These are phyloP conservation scores for Bisporella sp. DNA, from an alignment of 2,329 filamentous ascomycete species.

Conservation along the genomic window DNA sequence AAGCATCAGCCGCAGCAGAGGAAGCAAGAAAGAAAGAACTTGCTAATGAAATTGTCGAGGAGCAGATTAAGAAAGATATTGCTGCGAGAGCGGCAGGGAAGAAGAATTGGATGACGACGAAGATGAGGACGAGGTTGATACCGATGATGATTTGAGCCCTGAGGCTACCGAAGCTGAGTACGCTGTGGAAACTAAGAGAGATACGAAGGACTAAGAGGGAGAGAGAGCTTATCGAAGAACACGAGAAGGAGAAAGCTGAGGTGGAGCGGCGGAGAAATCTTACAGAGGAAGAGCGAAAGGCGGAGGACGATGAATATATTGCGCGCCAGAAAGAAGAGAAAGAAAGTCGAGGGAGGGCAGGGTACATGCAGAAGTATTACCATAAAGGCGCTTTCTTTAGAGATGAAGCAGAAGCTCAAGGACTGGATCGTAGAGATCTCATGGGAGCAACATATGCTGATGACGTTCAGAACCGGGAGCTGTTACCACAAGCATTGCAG, in stretches of 20 bases:
- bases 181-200: slow-evolving; percentile 91
- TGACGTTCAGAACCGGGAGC: slow-evolving; percentile 73
- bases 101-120: slow-evolving; percentile 75
- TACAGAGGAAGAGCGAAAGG: slow-evolving; percentile 75
- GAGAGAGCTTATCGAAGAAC: slow-evolving; percentile 73
- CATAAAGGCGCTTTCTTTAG: slow-evolving; percentile 96
- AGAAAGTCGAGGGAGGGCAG: slow-evolving; percentile 70
- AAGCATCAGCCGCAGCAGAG: slow-evolving; percentile 43
- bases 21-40: slow-evolving; percentile 61
- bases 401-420: slow-evolving; percentile 68
- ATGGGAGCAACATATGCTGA: slow-evolving; percentile 81
- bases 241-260: slow-evolving; percentile 81
- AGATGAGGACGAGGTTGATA: slow-evolving; percentile 72
- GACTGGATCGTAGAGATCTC: slow-evolving; percentile 72
- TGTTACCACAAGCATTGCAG: slow-evolving; percentile 86
- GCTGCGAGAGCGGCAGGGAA: slow-evolving; percentile 68
- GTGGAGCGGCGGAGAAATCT: slow-evolving; percentile 82
- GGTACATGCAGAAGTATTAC: slow-evolving; percentile 91
- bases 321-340: slow-evolving; percentile 50
- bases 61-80: slow-evolving; percentile 77
- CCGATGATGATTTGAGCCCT: slow-evolving; percentile 79
- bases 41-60: slow-evolving; percentile 75
- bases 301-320: slow-evolving; percentile 75
- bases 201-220: slow-evolving; percentile 82
- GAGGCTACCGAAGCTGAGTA: slow-evolving; percentile 66